A percentile compares a stretch with the other conserved stretches of the same genome.
Conservation (phyloP, 73 alveolate species). For the Loxodes magnus region DNA sequence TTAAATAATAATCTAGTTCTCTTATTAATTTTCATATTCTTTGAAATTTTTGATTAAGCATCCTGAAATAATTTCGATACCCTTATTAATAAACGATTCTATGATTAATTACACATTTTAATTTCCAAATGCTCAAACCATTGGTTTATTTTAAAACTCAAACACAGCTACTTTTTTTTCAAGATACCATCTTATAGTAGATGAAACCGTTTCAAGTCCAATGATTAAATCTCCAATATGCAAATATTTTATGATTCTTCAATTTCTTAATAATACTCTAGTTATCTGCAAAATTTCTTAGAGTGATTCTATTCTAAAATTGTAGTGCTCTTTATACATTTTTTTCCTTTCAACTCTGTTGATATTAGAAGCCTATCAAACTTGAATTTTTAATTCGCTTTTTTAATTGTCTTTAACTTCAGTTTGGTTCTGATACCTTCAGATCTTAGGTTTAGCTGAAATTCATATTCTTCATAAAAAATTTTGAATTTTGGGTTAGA, state of each 20-base stretch:
- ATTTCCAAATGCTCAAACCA: slow-evolving; percentile 51
- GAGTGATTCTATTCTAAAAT: slow-evolving; percentile 41
- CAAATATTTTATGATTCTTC: slow-evolving; percentile 49
- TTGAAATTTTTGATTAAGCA: slow-evolving; percentile 34
- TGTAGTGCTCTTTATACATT: too few species aligned
- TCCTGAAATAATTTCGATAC: slow-evolving; percentile 32
- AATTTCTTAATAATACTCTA: slow-evolving; percentile 30
- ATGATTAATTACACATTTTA: slow-evolving; percentile 45
- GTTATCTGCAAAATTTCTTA: slow-evolving; percentile 47
- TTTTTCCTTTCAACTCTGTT: slow-evolving; percentile 55
- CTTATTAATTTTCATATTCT: slow-evolving; percentile 31
- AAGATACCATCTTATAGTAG: slow-evolving; percentile 19
- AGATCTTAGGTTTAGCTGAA: slow-evolving; percentile 27
- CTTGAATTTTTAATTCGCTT: slow-evolving; percentile 17
- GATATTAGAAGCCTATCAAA: slow-evolving; percentile 72
- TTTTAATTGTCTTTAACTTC: slow-evolving; percentile 21
- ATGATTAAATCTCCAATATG: slow-evolving; percentile 71
- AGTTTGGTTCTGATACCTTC: slow-evolving; percentile 36
- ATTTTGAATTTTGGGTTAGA: slow-evolving; percentile 22
- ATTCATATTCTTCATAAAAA: slow-evolving; percentile 40
- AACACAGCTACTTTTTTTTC: slow-evolving; percentile 55
- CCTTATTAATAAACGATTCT: slow-evolving; percentile 36
- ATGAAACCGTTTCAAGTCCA: slow-evolving; percentile 76
- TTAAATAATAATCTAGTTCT: slow-evolving; percentile 39
- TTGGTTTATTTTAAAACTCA: slow-evolving; percentile 31